Evolutionary conservation across 208 protist species (phyloP).

Genomic region (Phytomonas sp.): DNA sequence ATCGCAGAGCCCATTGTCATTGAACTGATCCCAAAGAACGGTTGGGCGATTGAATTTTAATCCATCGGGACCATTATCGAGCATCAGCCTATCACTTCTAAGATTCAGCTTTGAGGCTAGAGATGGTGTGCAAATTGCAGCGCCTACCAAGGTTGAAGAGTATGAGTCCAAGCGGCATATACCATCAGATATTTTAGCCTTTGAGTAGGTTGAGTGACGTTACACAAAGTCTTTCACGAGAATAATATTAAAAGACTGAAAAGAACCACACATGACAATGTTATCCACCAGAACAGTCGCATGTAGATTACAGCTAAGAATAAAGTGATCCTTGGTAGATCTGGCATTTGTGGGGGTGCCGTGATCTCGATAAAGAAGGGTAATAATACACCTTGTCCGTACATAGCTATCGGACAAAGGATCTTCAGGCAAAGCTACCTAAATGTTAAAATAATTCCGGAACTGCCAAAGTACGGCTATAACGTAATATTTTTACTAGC

Average conservation of each 20-base stretch:
- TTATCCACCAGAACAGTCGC: constrained; percentile 55
- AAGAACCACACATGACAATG: constrained; percentile 28
- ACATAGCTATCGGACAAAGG: not conserved
- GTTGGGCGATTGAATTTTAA: not conserved
- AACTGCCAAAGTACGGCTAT: constrained; percentile 27
- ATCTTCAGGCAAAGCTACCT: not conserved
- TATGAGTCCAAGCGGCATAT: not conserved
- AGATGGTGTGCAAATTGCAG: not conserved
- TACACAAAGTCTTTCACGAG: constrained; percentile 29
- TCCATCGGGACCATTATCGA: not conserved
- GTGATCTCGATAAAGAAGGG: constrained; percentile 44
- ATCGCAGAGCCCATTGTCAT: not conserved
- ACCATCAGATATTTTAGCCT: constrained; percentile 10
- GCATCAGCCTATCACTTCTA: not conserved
- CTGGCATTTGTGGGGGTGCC: constrained; percentile 39
- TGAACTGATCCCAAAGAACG: not conserved
- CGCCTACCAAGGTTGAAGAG: not conserved
- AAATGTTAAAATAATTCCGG: constrained; percentile 19
- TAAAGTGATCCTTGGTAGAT: constrained; percentile 58
- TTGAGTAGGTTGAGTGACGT: constrained; percentile 1
- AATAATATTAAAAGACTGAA: constrained; percentile 58
- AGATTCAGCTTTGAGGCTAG: not conserved
- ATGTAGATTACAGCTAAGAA: constrained; percentile 44
- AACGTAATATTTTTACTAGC: constrained; percentile 36
- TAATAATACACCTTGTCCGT: constrained; percentile 13